phyloP scores from a whole-genome alignment of 495 filamentous ascomycete species.

The Corynascus novoguineensis region DNA sequence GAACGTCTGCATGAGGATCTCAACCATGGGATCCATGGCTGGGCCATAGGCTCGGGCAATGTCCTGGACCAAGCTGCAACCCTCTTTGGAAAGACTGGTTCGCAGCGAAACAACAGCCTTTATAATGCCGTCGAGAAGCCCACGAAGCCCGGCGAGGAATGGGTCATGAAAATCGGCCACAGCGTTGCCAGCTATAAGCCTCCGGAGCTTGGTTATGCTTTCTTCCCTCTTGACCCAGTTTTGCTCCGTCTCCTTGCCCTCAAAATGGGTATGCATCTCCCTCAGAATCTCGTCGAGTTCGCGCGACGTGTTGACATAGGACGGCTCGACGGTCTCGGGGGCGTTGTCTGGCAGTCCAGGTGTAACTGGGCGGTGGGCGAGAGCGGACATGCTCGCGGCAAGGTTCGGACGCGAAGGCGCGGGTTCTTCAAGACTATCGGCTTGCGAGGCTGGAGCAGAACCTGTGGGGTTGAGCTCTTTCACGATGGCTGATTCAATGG shows the following conservation, averaged over 20 bases:
- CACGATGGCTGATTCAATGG: conserved; percentile 73
- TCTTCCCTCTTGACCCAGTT: conserved; percentile 89
- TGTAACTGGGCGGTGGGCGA: conserved; percentile 44
- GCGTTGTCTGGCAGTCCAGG: conserved; percentile 49
- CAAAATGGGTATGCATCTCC: conserved; percentile 74
- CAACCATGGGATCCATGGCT: conserved; percentile 80
- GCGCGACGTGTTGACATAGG: conserved; percentile 70
- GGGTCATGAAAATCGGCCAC: conserved; percentile 65
- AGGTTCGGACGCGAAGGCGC: conserved; percentile 35
- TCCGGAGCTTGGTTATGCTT: conserved; percentile 65
- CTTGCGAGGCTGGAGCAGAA: conserved; percentile 43
- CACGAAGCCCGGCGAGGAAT: conserved; percentile 64
- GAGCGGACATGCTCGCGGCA: conserved; percentile 46
- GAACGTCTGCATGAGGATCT: conserved; percentile 81
- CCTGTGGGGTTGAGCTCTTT: conserved; percentile 60
- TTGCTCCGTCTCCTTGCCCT: conserved; percentile 81
- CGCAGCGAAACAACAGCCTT: conserved; percentile 81
- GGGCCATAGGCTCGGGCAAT: conserved; percentile 69
- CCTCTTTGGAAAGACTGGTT: conserved; percentile 82
- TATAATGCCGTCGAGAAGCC: conserved; percentile 78
- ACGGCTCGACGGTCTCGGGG: conserved; percentile 67
- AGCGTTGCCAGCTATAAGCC: conserved; percentile 77
- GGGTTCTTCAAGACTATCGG: conserved; percentile 39
- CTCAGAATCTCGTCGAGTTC: conserved; percentile 80
- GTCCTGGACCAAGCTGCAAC: conserved; percentile 80